phyloP scores from a whole-genome alignment of 148 eudicot species.

The Amaranthus cruentus region DNA sequence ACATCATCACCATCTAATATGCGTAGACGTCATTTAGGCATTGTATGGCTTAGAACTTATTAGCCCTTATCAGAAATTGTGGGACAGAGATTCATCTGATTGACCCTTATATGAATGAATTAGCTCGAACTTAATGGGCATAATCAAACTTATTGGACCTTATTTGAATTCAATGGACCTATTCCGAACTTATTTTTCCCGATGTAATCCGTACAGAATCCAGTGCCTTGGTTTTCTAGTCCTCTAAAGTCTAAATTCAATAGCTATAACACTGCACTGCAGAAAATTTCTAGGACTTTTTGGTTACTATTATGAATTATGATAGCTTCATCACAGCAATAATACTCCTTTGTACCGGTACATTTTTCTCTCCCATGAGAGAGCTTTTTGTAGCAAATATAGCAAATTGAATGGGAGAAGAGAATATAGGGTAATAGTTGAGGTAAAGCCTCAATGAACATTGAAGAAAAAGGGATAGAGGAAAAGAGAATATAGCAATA shows the following conservation, averaged over 20 bases:
- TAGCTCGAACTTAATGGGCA: too few species aligned
- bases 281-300: not conserved
- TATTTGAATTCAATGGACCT: too few species aligned
- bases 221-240: not conserved
- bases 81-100: too few species aligned
- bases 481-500: not conserved
- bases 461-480: not conserved
- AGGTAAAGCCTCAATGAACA: not conserved
- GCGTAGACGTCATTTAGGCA: not conserved
- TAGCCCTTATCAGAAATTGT: too few species aligned
- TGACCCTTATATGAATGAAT: too few species aligned
- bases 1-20: not conserved
- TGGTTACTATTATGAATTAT: not conserved
- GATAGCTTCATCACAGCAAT: conserved; percentile 4
- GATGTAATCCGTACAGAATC: too few species aligned
- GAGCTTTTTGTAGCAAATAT: too few species aligned
- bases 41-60: too few species aligned
- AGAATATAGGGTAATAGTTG: not conserved
- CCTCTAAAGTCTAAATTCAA: not conserved
- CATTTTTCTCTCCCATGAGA: too few species aligned
- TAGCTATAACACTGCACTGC: not conserved
- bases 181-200: too few species aligned
- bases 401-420: too few species aligned
- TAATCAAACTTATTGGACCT: too few species aligned
- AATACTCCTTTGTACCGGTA: not conserved